phyloP scores from a whole-genome alignment of 2,329 filamentous ascomycete genomes.

The Claviceps arundinis region DNA sequence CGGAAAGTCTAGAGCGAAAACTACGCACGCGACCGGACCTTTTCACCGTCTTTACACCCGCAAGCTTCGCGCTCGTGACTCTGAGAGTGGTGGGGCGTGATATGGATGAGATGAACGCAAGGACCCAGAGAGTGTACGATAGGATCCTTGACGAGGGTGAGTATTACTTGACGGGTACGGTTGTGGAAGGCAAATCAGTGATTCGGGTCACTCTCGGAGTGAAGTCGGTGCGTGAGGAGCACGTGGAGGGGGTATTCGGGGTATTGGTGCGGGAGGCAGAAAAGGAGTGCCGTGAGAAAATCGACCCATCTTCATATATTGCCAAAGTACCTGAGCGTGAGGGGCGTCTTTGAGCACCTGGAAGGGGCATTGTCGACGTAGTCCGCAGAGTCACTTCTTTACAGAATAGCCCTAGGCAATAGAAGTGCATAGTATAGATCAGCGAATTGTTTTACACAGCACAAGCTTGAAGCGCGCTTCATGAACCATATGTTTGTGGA shows the following conservation, averaged over 20 bases:
- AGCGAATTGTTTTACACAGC: too few relatives aligned
- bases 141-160: constrained; percentile 58
- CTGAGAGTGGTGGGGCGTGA: constrained; percentile 42
- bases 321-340: too few relatives aligned
- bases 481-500: too few relatives aligned
- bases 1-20: constrained; percentile 54
- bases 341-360: too few relatives aligned
- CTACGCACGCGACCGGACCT: constrained; percentile 49
- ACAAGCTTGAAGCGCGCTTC: too few relatives aligned
- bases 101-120: constrained; percentile 44
- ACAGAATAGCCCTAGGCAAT: too few relatives aligned
- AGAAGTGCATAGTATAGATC: too few relatives aligned
- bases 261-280: constrained; percentile 54
- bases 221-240: constrained; percentile 58
- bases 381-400: too few relatives aligned
- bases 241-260: constrained; percentile 61
- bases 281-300: constrained; percentile 20
- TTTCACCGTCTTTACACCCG: constrained; percentile 62
- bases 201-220: constrained; percentile 67
- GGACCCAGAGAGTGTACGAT: constrained; percentile 67
- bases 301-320: too few relatives aligned
- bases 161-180: constrained; percentile 70
- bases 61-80: constrained; percentile 67
- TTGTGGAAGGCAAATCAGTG: constrained; percentile 59
- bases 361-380: too few relatives aligned